Conservation (phyloP, 371 early-diverging fungal genomes). For the Enteropsectra breve region DNA sequence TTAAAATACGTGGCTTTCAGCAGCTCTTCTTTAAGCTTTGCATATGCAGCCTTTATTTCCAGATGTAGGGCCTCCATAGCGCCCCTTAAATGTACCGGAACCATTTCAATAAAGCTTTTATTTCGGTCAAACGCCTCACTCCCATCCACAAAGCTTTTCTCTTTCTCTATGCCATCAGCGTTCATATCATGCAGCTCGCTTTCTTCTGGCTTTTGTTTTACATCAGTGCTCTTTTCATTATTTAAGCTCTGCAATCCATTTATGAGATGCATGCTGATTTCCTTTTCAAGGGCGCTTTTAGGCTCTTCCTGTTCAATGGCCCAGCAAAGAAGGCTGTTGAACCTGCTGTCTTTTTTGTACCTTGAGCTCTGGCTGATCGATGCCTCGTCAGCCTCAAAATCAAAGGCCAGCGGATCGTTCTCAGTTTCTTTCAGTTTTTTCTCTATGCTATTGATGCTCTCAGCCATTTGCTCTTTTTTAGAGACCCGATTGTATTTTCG, state of each 20-base stretch:
- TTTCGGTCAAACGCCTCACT: neutral
- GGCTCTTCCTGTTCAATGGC: neutral
- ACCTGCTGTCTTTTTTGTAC: constrained; percentile 21
- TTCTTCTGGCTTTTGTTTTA: neutral
- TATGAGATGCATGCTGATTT: constrained; percentile 1
- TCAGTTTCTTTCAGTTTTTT: neutral
- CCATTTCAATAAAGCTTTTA: neutral
- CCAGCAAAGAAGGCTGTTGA: constrained; percentile 9
- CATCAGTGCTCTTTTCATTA: neutral
- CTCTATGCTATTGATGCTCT: neutral
- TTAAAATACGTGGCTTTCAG: neutral
- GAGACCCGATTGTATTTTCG: constrained; percentile 14
- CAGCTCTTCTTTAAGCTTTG: neutral
- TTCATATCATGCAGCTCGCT: neutral
- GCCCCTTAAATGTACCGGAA: neutral
- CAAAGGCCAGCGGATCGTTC: constrained; percentile 4
- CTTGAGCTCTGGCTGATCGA: neutral
- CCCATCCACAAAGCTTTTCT: too few relatives aligned
- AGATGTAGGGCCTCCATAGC: neutral
- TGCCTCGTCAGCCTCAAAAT: constrained; percentile 2
- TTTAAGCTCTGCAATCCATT: neutral
- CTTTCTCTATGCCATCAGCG: neutral
- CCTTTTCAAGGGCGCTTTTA: neutral
- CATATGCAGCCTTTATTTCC: constrained; percentile 3
- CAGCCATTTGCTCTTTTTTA: neutral